Evolutionary conservation across 1,284 basidiomycete species (phyloP), one percentile per base, ranked within the genome.

Genomic region (Vanrija sp.): DNA sequence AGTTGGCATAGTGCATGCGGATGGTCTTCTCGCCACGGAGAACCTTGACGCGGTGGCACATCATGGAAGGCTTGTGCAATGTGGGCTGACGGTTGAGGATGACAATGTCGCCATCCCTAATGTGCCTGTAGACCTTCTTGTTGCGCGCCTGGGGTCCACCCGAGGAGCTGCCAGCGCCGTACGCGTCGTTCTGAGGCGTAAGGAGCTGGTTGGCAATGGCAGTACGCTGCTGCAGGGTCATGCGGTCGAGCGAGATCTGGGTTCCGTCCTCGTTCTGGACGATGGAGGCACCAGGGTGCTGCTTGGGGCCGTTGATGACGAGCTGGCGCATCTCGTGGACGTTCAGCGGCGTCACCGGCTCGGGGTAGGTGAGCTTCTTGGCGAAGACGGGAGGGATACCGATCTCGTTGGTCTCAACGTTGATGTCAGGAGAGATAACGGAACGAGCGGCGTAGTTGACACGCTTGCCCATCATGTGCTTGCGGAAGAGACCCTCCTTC

Each of bases 381-480:
- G 96, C 96, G 73, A 99, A 99, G 52, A 98, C 89, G 42, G 96
- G 96, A 14, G 96, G 96, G 25, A 99, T 86, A 52, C 96, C 96
- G 58, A 99, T 98, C 77, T 99, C 96, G 76, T 94, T 96, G 39
- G 96, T 93, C 79, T 99, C 96, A 65, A 99, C 98, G 77, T 98
- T 98, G 72, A 97, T 91, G 72, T 99, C 96, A 10, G 96, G 96
- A 29, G 96, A 98, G 64, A 99, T 99, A 72, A 99, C 96, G 15
- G 96, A 98, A 64, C 96, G 91, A 34, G 96, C 96, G 43, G 96
- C 93, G 74, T 96, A 97, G 77, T 99, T 98, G 68, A 99, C 96
- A 74, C 96, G 93, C 82, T 99, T 99, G 42, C 96, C 96, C 96
- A 99, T 99, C 96, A 99, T 98, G 74, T 99, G 87, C 79, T 95